Evolutionary conservation across 2,329 filamentous ascomycete species (phyloP), one percentile per base, ranked within the genome.

Genomic region (Sporothrix phasma): DNA sequence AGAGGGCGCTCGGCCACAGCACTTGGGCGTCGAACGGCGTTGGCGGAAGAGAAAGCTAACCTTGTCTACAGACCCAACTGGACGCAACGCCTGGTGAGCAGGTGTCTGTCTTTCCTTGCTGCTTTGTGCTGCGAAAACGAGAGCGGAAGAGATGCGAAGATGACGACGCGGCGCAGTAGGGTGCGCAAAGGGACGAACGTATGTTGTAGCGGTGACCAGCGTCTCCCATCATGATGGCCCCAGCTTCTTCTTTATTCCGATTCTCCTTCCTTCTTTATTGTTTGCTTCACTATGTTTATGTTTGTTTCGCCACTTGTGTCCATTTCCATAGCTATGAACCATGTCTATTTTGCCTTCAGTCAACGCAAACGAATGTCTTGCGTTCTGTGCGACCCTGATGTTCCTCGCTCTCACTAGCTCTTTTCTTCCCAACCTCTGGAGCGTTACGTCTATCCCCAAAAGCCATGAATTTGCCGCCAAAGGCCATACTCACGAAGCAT

Each of bases 81-180:
- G 92, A 92, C 86, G 89, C 67, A 92, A 92, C 77, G 88, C 89
- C 49, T 94, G 90, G 90, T 94, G 81, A 85, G 19, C 7, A 7
- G 26, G 6, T 26, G 5, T 10, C 1, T 1, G 34, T 6, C 1
- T 3, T 37, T 19, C 13, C 10, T 31, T 10, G 6, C 8, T 37
- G n/a, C 15, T 11, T 31, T 19, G 22, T 26, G 15, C 10, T 10
- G 31, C 15, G 8, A 5, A 24, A 3, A 15, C 7, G 15, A 3
- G 6, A 39, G 37, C 8, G 22, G 7, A 58, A 6, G 37, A n/a
- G 8, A 6, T 13, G 24, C 6, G 24, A 43, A 45, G 15, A 31
- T 31, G 24, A 31, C 7, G 3, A 17, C 15, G 7, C 13, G 17
- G 37, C 15, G 22, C 2, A 26, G 13, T n/a, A 11, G 26, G 37